Percentiles rank a stretch among this genome's conserved stretches.
Conservation (phyloP, 179 eudicot species). For the Camellia oleifera region DNA sequence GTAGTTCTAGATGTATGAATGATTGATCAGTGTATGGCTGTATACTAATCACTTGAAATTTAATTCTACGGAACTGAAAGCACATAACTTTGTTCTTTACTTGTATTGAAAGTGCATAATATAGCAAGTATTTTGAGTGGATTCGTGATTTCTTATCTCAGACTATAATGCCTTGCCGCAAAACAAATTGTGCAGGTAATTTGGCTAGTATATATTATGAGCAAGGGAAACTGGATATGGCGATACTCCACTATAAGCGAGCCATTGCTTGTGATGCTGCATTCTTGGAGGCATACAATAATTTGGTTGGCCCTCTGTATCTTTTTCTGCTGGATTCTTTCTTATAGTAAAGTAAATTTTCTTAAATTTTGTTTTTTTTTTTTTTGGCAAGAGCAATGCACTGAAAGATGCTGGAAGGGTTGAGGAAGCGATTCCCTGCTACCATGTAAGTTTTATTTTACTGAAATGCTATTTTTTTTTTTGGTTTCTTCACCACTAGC, state of each 20-base stretch:
- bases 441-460: slow-evolving; percentile 53
- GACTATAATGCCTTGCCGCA: background rate
- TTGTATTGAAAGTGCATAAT: background rate
- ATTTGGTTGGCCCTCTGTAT: slow-evolving; percentile 52
- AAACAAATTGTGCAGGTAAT: slow-evolving; percentile 55
- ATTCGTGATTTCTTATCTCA: background rate
- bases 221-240: slow-evolving; percentile 91
- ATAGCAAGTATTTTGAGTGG: background rate
- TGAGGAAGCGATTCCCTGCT: slow-evolving; percentile 82
- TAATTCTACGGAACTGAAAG: background rate
- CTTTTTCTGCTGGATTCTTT: background rate
- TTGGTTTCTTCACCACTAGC: background rate
- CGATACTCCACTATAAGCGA: slow-evolving; percentile 75
- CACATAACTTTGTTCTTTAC: background rate
- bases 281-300: slow-evolving; percentile 93
- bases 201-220: slow-evolving; percentile 81
- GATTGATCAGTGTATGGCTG: background rate
- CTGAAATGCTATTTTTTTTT: slow-evolving; percentile 11
- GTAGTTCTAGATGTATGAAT: background rate
- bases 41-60: background rate
- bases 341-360: background rate
- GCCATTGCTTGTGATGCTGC: slow-evolving; percentile 84
- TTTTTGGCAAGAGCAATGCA: slow-evolving; percentile 73
- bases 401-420: slow-evolving; percentile 85
- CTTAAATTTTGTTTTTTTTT: background rate